Evolutionary conservation across 495 filamentous ascomycete genomes (phyloP).

Genomic region (Neurospora sp.): DNA sequence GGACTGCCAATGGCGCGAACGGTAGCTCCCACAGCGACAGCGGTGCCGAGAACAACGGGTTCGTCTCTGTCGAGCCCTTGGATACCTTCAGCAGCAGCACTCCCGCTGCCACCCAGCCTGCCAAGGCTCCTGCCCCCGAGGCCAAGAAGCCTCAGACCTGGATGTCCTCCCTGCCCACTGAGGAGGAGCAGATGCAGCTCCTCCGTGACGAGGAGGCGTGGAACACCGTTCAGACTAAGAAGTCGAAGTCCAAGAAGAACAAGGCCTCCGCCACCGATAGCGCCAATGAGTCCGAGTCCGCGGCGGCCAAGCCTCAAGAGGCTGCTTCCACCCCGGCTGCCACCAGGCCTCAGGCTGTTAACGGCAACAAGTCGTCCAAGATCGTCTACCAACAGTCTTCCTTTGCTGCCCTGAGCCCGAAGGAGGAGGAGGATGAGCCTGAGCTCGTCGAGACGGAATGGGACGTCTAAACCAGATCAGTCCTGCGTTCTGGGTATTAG

Average conservation of each 20-base stretch:
- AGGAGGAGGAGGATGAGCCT: constrained; percentile 27
- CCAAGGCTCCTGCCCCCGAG: constrained; percentile 16
- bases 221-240: constrained; percentile 72
- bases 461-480: constrained; percentile 30
- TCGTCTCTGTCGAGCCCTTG: constrained; percentile 44
- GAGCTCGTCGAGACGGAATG: constrained; percentile 32
- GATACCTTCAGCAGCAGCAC: constrained; percentile 52
- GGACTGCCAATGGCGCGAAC: constrained; percentile 41
- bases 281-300: constrained; percentile 16
- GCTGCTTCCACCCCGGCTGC: constrained; percentile 6
- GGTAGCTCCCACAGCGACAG: constrained; percentile 13
- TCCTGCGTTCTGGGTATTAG: not conserved
- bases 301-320: constrained; percentile 5
- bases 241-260: constrained; percentile 39
- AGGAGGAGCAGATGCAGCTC: constrained; percentile 77
- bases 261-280: constrained; percentile 20
- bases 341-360: constrained; percentile 15
- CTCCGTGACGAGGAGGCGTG: constrained; percentile 56
- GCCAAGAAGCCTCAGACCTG: constrained; percentile 32
- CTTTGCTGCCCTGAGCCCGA: constrained; percentile 38
- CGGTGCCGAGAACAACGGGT: constrained; percentile 19
- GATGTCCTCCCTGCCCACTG: constrained; percentile 55
- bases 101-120: constrained; percentile 12
- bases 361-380: constrained; percentile 21
- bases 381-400: constrained; percentile 31